Percentiles rank a stretch among this genome's conserved stretches.
Evolutionary conservation across 352 stramenopile genomes (phyloP).

Genomic region (Phytopythium helicoides): DNA sequence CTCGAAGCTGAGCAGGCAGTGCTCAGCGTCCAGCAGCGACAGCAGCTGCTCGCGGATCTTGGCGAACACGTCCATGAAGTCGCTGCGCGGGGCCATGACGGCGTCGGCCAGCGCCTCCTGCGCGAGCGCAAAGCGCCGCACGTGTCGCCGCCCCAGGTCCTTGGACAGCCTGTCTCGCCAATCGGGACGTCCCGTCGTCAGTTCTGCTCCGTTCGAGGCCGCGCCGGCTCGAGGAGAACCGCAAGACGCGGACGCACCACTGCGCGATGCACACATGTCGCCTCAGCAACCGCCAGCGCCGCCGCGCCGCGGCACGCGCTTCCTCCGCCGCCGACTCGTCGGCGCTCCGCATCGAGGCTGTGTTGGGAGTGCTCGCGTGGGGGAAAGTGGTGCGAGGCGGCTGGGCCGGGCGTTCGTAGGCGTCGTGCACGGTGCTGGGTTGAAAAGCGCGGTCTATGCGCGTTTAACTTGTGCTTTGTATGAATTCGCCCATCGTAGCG

Average conservation of each 20-base stretch:
- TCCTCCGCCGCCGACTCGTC: not conserved
- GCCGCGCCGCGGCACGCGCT: constrained; percentile 29
- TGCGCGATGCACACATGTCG: constrained; percentile 65
- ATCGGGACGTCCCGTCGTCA: not conserved
- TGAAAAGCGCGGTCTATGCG: too few species aligned
- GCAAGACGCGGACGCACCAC: constrained; percentile 27
- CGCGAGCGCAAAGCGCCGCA: constrained; percentile 47
- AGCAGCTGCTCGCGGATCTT: constrained; percentile 66
- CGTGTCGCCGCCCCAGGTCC: constrained; percentile 38
- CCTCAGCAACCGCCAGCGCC: constrained; percentile 55
- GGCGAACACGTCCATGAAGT: constrained; percentile 51
- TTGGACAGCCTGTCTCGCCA: constrained; percentile 33
- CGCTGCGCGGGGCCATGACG: constrained; percentile 34
- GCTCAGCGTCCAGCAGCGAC: constrained; percentile 55
- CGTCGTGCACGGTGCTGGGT: too few species aligned
- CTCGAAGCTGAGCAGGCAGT: constrained; percentile 63
- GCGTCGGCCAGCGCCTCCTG: constrained; percentile 53
- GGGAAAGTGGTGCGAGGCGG: not conserved
- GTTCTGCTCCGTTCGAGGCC: too few species aligned
- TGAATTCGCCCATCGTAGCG: too few species aligned
- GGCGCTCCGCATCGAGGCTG: not conserved
- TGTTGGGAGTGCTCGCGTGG: not conserved
- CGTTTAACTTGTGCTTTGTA: too few species aligned
- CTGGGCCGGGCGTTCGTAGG: not conserved
- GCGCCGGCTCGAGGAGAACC: not conserved